Percentiles rank a stretch among this genome's conserved stretches.
Evolutionary conservation across 768 basidiomycete species (phyloP).

Genomic region (Lanmaoa rubissima): DNA sequence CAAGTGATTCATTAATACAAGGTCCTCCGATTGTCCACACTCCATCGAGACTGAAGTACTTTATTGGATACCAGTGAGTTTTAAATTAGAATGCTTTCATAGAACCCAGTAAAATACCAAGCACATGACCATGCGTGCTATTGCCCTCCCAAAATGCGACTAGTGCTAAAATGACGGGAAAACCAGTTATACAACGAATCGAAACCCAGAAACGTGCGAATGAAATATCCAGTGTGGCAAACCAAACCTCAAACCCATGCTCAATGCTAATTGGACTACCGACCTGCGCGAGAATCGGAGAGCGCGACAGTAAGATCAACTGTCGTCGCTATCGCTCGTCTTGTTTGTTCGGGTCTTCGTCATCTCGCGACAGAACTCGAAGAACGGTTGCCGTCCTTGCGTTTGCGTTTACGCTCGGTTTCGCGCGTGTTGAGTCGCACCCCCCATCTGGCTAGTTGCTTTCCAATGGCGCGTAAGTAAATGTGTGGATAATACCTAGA

Average conservation of each 20-base stretch:
- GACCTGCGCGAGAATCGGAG: background rate
- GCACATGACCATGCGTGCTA: background rate
- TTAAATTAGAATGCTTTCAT: constrained; percentile 12
- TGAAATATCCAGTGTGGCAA: constrained; percentile 5
- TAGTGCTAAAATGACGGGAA: constrained; percentile 4
- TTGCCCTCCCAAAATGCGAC: constrained; percentile 5
- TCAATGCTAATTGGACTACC: background rate
- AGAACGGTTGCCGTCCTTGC: constrained; percentile 22
- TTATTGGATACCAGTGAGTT: background rate
- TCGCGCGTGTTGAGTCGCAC: constrained; percentile 38
- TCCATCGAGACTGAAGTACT: background rate
- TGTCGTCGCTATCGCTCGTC: constrained; percentile 28
- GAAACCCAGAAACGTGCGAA: constrained; percentile 2
- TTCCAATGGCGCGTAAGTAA: constrained; percentile 3
- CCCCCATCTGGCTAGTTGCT: constrained; percentile 36
- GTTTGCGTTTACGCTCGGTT: constrained; percentile 36
- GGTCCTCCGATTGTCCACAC: too few relatives aligned
- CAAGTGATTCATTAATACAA: background rate
- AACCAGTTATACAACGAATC: constrained; percentile 18
- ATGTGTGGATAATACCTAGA: background rate
- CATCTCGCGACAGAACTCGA: constrained; percentile 4
- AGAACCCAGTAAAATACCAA: constrained; percentile 6
- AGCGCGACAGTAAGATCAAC: constrained; percentile 4
- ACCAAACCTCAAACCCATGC: constrained; percentile 2
- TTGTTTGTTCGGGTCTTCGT: constrained; percentile 3